phyloP scores from a whole-genome alignment of 371 early-diverging fungal genomes.

The Paraphysoderma sedebokerense region DNA sequence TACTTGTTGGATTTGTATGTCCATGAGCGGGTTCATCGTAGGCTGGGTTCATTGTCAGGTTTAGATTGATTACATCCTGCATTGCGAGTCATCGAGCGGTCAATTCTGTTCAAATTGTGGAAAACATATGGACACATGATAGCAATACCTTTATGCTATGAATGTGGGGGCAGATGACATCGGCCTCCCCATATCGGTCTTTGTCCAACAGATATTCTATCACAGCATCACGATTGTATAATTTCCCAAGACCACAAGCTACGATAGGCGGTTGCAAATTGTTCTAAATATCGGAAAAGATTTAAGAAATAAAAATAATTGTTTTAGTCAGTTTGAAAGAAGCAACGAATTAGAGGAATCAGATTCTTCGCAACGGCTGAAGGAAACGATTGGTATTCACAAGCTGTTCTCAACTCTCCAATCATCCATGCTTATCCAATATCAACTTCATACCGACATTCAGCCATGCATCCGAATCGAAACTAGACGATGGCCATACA shows the following conservation, averaged over 20 bases:
- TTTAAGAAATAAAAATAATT: not conserved
- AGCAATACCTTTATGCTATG: constrained; percentile 19
- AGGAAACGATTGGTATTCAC: too few species aligned
- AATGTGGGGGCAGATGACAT: constrained; percentile 64
- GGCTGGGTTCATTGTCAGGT: constrained; percentile 51
- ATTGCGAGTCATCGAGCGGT: too few species aligned
- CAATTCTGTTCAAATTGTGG: too few species aligned
- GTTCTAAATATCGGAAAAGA: constrained; percentile 12
- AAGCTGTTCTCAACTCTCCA: too few species aligned
- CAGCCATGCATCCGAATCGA: too few species aligned
- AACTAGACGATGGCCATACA: not conserved
- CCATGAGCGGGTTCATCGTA: constrained; percentile 20
- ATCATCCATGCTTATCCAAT: too few species aligned
- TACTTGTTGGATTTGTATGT: constrained; percentile 15
- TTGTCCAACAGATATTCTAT: constrained; percentile 65
- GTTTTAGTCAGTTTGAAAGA: not conserved
- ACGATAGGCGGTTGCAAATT: constrained; percentile 64
- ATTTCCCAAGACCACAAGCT: constrained; percentile 57
- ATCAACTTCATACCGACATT: too few species aligned
- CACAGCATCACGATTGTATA: constrained; percentile 83
- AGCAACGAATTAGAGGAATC: too few species aligned
- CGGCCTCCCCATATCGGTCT: constrained; percentile 61
- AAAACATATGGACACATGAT: too few species aligned
- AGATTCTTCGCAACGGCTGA: too few species aligned
- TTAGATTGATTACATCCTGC: constrained; percentile 61